Evolutionary conservation across 2,329 filamentous ascomycete genomes (phyloP).

Genomic region (Claviceps sp.): DNA sequence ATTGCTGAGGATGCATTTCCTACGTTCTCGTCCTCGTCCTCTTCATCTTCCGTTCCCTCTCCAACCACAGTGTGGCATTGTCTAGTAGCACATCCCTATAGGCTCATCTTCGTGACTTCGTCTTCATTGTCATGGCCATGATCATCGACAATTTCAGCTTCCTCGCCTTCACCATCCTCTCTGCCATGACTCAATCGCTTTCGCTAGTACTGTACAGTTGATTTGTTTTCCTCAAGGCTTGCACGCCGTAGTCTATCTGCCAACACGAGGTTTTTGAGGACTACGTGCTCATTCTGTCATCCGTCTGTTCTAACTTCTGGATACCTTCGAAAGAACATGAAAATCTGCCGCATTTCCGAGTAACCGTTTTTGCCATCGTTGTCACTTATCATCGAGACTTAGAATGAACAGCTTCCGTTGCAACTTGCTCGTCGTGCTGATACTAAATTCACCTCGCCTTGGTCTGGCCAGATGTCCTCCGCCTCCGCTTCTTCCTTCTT

Average conservation of each 20-base stretch:
- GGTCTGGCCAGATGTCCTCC: not conserved
- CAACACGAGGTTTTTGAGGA: conserved; percentile 9
- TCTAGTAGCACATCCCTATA: conserved; percentile 16
- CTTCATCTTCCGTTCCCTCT: no score
- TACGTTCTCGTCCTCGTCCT: no score
- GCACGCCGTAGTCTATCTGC: conserved; percentile 11
- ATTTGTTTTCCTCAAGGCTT: conserved; percentile 6
- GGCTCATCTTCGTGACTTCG: not conserved
- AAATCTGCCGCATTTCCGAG: conserved; percentile 2
- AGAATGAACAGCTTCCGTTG: not conserved
- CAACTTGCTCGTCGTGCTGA: not conserved
- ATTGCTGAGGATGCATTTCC: no score
- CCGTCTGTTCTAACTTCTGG: conserved; percentile 2
- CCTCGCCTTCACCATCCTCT: conserved; percentile 9
- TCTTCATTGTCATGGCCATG: conserved; percentile 6
- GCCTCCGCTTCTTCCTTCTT: not conserved
- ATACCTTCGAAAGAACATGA: not conserved
- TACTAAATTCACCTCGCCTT: not conserved
- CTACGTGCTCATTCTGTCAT: conserved; percentile 7
- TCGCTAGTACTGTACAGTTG: conserved; percentile 10
- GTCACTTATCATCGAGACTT: conserved; percentile 3
- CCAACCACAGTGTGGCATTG: not conserved
- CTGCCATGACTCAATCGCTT: conserved; percentile 8
- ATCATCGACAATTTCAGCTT: conserved; percentile 11
- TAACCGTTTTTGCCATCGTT: not conserved